Evolutionary conservation across 352 stramenopile genomes (phyloP), one percentile per base, ranked within the genome.

Genomic region (Phytopythium boreale): DNA sequence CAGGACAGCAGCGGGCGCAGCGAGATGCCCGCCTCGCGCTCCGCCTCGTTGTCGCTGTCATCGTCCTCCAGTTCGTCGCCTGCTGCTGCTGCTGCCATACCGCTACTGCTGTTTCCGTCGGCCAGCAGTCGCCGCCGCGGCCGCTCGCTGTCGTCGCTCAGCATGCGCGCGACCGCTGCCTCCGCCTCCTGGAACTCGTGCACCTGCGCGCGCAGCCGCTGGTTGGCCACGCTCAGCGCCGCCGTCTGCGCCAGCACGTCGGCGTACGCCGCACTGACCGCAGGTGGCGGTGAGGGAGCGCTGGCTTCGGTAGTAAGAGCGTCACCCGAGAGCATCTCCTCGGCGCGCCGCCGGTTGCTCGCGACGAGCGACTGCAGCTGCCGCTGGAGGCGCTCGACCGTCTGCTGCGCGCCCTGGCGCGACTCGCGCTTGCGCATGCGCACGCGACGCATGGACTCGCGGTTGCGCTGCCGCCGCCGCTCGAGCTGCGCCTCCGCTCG

Each of bases 381-480:
- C 51, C 20, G 24, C 41, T 75, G 56, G 4, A 75, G 68, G 31
- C 61, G 43, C 27, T 51, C 51, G 1, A 72, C 51, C 17, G 39
- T 59, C 22, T 64, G 44, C 51, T 68, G 64, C 46, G 63, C 53
- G 24, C 57, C 46, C 29, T 58, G 27, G 9, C 61, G 44, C 2
- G 50, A 61, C n/a, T 64, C 63, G 19, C 62, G 63, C 62, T 74
- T 71, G 46, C 71, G 68, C 44, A 57, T 51, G 2, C 65, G 59
- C 31, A 67, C 71, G 31, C 69, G 71, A 10, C 66, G 71, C 71
- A 79, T 79, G 29, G 68, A 72, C 29, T 76, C 71, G 43, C 71
- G 62, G 31, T 79, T 79, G 39, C 68, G 68, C 57, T 65, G 65
- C 4, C 71, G 64, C 12, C 71, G 63, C 7, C 57, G 27, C 31